Percentiles rank a stretch among this genome's conserved stretches.
Evolutionary conservation across 768 basidiomycete species (phyloP).

Genomic region (Mycena vulgaris): DNA sequence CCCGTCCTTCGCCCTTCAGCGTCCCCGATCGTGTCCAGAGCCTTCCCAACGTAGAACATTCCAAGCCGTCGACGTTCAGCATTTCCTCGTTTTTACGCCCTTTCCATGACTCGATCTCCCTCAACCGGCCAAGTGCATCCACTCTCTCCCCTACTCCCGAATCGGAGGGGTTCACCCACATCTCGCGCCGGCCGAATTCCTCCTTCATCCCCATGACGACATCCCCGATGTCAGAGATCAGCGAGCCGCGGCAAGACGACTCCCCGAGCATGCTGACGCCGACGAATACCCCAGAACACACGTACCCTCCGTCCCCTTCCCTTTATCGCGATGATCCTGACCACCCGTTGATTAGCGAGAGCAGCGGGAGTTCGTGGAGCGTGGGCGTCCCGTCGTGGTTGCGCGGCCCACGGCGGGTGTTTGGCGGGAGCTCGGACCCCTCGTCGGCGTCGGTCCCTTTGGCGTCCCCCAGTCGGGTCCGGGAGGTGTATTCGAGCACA

Average conservation of each 20-base stretch:
- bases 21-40: slow-evolving; percentile 59
- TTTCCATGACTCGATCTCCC: slow-evolving; percentile 67
- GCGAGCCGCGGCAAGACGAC: slow-evolving; percentile 34
- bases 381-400: slow-evolving; percentile 84
- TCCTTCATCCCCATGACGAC: slow-evolving; percentile 75
- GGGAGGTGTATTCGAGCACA: slow-evolving; percentile 71
- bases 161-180: slow-evolving; percentile 80
- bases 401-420: slow-evolving; percentile 62
- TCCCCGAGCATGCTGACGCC: slow-evolving; percentile 43
- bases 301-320: slow-evolving; percentile 84
- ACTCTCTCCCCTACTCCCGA: slow-evolving; percentile 51
- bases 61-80: slow-evolving; percentile 68
- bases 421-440: slow-evolving; percentile 48
- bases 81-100: slow-evolving; percentile 78
- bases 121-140: slow-evolving; percentile 47
- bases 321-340: slow-evolving; percentile 64
- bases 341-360: slow-evolving; percentile 65
- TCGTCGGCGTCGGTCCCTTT: slow-evolving; percentile 40
- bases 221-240: slow-evolving; percentile 51
- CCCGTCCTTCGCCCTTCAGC: slow-evolving; percentile 52
- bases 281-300: slow-evolving; percentile 66
- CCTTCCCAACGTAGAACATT: slow-evolving; percentile 50
- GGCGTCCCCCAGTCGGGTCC: slow-evolving; percentile 57
- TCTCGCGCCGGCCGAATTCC: slow-evolving; percentile 68
- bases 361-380: slow-evolving; percentile 66